These are phyloP conservation scores for Inonotus obliquus DNA, from an alignment of 1,284 basidiomycete species.

Conservation along the genomic window DNA sequence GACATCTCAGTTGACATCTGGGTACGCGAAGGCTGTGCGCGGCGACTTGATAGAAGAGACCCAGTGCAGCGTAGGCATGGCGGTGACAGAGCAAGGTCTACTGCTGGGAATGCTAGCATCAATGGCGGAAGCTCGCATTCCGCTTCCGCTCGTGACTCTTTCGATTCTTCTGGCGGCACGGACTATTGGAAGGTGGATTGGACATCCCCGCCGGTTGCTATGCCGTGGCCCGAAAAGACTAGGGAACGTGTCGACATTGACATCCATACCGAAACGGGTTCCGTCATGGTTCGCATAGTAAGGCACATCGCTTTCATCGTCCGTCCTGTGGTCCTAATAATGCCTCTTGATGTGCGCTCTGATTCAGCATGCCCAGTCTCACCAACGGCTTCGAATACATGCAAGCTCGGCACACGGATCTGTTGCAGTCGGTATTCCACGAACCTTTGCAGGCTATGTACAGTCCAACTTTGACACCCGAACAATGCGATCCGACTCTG, in stretches of 20 bases:
- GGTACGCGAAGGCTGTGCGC: slow-evolving; percentile 11
- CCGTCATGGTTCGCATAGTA: slow-evolving; percentile 10
- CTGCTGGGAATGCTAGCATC: not conserved
- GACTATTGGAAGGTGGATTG: slow-evolving; percentile 14
- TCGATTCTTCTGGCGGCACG: not conserved
- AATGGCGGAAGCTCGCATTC: not conserved
- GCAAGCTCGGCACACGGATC: slow-evolving; percentile 4
- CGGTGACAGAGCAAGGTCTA: not conserved
- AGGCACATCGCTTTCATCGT: not conserved
- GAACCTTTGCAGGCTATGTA: slow-evolving; percentile 8
- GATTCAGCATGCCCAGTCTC: slow-evolving; percentile 10
- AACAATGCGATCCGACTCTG: not conserved
- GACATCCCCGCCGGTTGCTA: slow-evolving; percentile 1
- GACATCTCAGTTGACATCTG: slow-evolving; percentile 16
- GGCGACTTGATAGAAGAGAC: not conserved
- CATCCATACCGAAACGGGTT: slow-evolving; percentile 5
- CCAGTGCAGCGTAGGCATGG: not conserved
- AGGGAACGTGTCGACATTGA: slow-evolving; percentile 5
- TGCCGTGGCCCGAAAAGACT: not conserved
- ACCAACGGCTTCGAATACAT: slow-evolving; percentile 15
- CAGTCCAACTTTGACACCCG: not conserved
- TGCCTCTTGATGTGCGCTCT: not conserved
- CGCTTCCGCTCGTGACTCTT: not conserved
- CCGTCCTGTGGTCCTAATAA: not conserved
- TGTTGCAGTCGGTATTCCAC: slow-evolving; percentile 14